Evolutionary conservation across 2,329 filamentous ascomycete genomes (phyloP), one percentile per base, ranked within the genome.

Genomic region (Ophiobolus disseminans): DNA sequence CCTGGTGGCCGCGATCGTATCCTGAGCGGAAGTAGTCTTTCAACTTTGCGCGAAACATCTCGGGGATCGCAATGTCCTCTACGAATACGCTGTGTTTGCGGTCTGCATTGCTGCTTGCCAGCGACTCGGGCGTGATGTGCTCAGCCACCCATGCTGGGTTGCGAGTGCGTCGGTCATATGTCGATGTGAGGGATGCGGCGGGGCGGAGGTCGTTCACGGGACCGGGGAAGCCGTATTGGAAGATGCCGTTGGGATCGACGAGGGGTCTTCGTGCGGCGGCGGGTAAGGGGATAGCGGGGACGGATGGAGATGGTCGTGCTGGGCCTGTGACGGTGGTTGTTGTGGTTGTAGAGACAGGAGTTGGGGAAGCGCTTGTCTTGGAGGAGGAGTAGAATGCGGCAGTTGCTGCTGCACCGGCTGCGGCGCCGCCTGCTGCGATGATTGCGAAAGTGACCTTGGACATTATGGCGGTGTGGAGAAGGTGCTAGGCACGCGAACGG

Each of bases 1-100:
- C 93, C 77, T 99, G 94, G 77, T 99, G 94, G 53, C 94, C 94
- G 28, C 94, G 85, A 75, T 99, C 94, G 74, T 95, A 99, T 65
- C 94, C 94, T 30, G 87, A 92, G 60, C 93, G 89, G 79, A 87
- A 92, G 79, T 99, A 99, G 80, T 99, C 94, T 73, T 90, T 88
- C 48, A 99, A 82, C 73, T 87, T 88, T 49, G 90, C 94, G 56
- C 92, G 88, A 80, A 97, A 99, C 75, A 89, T 87, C 42, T 88
- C 82, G 0, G 94, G 94, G 45, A 99, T 87, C 19, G 76, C 75
- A 3, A 80, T 73, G 75, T 99, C 94, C 76, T 99, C 93, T 59
- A 86, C 75, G 73, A 99, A 99, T 53, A 77, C 76, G 72, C 86
- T 91, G 81, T 93, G 80, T 73, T 90, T 89, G 67, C 94, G 87